Conservation (phyloP, 2,329 filamentous ascomycete species). For the Xylariaceae sp. region DNA sequence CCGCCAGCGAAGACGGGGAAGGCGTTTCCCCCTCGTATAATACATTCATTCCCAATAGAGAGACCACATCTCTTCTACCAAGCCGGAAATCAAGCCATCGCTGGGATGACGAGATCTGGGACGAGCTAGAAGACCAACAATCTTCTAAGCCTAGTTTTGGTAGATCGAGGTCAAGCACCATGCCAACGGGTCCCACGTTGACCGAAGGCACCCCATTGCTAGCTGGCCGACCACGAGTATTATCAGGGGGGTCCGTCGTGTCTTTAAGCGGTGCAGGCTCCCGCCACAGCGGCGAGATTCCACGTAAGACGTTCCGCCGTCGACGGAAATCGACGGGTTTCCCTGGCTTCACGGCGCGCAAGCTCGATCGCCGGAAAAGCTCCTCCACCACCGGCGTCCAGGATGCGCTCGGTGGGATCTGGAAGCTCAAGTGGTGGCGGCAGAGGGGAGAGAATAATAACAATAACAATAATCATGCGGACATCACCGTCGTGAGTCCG, state of each 20-base stretch:
- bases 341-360: constrained; percentile 64
- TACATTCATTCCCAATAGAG: constrained; percentile 54
- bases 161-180: constrained; percentile 56
- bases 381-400: constrained; percentile 49
- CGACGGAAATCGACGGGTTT: constrained; percentile 67
- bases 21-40: constrained; percentile 49
- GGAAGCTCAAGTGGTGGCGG: constrained; percentile 63
- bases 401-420: constrained; percentile 59
- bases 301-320: constrained; percentile 47
- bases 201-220: constrained; percentile 52
- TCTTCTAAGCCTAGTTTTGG: constrained; percentile 49
- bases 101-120: constrained; percentile 84
- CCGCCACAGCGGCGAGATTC: constrained; percentile 27
- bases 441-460: constrained; percentile 23
- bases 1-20: constrained; percentile 53
- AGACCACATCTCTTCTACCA: constrained; percentile 48
- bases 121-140: constrained; percentile 80
- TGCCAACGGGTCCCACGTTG: constrained; percentile 46
- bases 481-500: constrained; percentile 35
- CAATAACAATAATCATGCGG: constrained; percentile 21
- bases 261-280: constrained; percentile 36
- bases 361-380: constrained; percentile 47
- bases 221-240: constrained; percentile 25
- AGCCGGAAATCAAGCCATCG: constrained; percentile 58
- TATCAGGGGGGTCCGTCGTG: constrained; percentile 39